Percentiles rank a stretch among this genome's conserved stretches.
phyloP scores from a whole-genome alignment of 768 basidiomycete species.

The Rubroboletus pulcherrimus region DNA sequence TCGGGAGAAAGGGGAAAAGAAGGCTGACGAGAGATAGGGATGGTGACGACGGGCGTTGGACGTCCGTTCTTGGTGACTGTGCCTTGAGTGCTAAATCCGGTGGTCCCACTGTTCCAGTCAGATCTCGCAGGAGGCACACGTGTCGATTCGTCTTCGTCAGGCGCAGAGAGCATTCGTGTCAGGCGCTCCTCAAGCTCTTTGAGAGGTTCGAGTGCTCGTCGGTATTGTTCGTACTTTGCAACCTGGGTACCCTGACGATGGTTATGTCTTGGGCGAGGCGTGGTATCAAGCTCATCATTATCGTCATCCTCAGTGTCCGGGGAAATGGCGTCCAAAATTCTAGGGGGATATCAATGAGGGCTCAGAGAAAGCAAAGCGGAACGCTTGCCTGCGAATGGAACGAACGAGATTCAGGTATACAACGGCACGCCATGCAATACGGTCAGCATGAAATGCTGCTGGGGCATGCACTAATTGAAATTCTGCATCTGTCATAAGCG shows the following conservation, averaged over 20 bases:
- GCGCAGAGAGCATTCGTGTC: constrained; percentile 61
- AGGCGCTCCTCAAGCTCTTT: constrained; percentile 66
- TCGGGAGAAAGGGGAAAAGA: constrained; percentile 26
- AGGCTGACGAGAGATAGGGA: constrained; percentile 24
- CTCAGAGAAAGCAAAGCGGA: not conserved
- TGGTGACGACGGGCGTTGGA: constrained; percentile 38
- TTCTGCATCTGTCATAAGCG: constrained; percentile 45
- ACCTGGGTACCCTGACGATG: constrained; percentile 47
- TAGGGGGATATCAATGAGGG: constrained; percentile 22
- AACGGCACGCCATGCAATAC: constrained; percentile 83
- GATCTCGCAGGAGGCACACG: constrained; percentile 43
- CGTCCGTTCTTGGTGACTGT: constrained; percentile 37
- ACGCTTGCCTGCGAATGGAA: constrained; percentile 65
- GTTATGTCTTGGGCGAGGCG: constrained; percentile 43
- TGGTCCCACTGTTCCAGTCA: constrained; percentile 37
- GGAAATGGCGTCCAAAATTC: constrained; percentile 72
- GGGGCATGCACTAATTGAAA: constrained; percentile 81
- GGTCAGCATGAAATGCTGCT: constrained; percentile 71
- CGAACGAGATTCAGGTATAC: constrained; percentile 86
- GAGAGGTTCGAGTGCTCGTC: constrained; percentile 62
- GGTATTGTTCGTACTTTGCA: constrained; percentile 59
- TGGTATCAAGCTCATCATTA: constrained; percentile 49
- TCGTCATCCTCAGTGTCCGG: constrained; percentile 59
- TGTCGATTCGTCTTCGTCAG: constrained; percentile 63
- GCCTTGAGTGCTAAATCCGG: constrained; percentile 5